Conservation (phyloP, 2,329 filamentous ascomycete species). For the Daldinia eschscholtzii region DNA sequence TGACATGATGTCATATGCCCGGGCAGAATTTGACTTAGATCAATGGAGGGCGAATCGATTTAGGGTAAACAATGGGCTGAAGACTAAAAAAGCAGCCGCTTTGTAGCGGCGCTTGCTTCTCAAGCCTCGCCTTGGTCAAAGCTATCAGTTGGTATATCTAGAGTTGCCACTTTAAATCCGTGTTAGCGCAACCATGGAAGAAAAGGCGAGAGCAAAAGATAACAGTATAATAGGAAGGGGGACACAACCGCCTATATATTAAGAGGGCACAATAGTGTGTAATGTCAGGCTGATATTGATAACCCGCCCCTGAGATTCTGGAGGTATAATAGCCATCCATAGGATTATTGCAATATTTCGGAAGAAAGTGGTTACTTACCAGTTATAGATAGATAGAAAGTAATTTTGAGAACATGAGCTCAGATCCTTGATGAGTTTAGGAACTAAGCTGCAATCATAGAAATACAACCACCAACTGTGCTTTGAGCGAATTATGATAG, state of each 20-base stretch:
- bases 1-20: too few relatives aligned
- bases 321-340: background rate
- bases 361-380: background rate
- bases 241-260: background rate
- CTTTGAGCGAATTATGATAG: background rate
- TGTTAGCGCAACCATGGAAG: background rate
- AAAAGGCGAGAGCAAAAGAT: background rate
- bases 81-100: background rate
- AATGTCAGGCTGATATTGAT: background rate
- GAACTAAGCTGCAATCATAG: background rate
- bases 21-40: too few relatives aligned
- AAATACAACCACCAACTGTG: background rate
- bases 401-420: background rate
- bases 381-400: background rate
- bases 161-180: background rate
- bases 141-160: background rate
- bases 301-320: background rate
- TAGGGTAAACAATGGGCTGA: too few relatives aligned
- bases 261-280: background rate
- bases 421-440: background rate
- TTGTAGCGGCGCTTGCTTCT: background rate
- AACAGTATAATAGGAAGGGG: background rate
- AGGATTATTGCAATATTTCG: background rate
- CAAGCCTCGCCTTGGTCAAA: background rate
- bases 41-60: too few relatives aligned